These are phyloP conservation scores for Sporothrix protearum DNA, from an alignment of 2,329 filamentous ascomycete species.

Conservation along the genomic window DNA sequence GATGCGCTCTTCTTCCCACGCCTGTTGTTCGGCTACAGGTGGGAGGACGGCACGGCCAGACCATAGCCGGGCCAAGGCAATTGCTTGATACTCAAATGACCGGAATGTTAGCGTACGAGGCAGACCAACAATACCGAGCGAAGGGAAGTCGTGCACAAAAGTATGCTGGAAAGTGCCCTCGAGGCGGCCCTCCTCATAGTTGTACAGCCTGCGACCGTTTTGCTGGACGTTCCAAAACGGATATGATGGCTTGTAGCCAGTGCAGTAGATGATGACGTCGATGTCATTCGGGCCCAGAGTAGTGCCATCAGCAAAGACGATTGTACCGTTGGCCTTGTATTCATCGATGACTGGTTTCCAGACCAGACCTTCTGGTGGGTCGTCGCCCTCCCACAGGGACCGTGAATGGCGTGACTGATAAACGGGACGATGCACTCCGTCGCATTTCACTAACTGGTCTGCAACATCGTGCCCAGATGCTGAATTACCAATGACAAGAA, in stretches of 20 bases:
- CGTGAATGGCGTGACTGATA: slow-evolving; percentile 59
- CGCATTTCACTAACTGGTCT: slow-evolving; percentile 58
- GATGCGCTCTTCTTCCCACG: slow-evolving; percentile 47
- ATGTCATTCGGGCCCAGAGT: slow-evolving; percentile 55
- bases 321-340: slow-evolving; percentile 44
- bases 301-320: slow-evolving; percentile 53
- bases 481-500: slow-evolving; percentile 78
- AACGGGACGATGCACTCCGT: slow-evolving; percentile 42
- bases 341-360: slow-evolving; percentile 55
- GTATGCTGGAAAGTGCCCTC: slow-evolving; percentile 48
- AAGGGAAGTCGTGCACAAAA: slow-evolving; percentile 47
- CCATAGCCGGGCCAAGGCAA: slow-evolving; percentile 38
- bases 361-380: slow-evolving; percentile 55
- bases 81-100: slow-evolving; percentile 41
- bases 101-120: slow-evolving; percentile 45
- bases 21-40: slow-evolving; percentile 37
- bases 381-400: slow-evolving; percentile 50
- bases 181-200: slow-evolving; percentile 47
- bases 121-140: slow-evolving; percentile 50
- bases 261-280: slow-evolving; percentile 79
- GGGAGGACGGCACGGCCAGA: slow-evolving; percentile 42
- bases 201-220: slow-evolving; percentile 48
- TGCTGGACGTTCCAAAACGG: slow-evolving; percentile 62
- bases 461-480: slow-evolving; percentile 82
- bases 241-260: slow-evolving; percentile 81